phyloP scores from a whole-genome alignment of 179 eudicot genomes.

The Pouteria campechiana region DNA sequence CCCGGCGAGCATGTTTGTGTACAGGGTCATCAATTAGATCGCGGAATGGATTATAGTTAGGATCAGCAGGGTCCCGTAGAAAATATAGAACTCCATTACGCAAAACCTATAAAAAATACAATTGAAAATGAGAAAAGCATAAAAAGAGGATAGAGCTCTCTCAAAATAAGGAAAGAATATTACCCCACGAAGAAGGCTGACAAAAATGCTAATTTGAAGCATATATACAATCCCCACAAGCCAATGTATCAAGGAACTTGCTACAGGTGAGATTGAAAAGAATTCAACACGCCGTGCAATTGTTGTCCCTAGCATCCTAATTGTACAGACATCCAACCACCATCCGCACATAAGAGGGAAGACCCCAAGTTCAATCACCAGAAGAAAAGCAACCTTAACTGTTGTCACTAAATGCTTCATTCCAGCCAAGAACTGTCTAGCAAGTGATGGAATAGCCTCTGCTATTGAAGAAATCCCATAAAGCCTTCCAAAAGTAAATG shows the following conservation, averaged over 20 bases:
- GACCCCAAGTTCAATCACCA: conserved; percentile 95
- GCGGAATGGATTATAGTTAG: conserved; percentile 94
- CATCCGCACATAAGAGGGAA: conserved; percentile 98
- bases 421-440: conserved; percentile 82
- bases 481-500: conserved; percentile 83
- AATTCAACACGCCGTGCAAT: conserved; percentile 82
- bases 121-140: background rate
- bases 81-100: conserved; percentile 92
- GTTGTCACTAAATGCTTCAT: conserved; percentile 92
- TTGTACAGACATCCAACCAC: conserved; percentile 97
- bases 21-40: conserved; percentile 98
- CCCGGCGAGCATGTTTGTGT: conserved; percentile 97
- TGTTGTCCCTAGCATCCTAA: conserved; percentile 88
- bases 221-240: conserved; percentile 92
- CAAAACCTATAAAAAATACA: conserved; percentile 44
- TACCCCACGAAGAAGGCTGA: conserved; percentile 99
- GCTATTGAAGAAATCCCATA: conserved; percentile 75
- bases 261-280: conserved; percentile 77
- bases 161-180: conserved; percentile 5
- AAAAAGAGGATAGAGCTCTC: background rate
- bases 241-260: conserved; percentile 95
- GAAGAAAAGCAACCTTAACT: conserved; percentile 93
- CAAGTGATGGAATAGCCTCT: conserved; percentile 82
- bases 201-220: conserved; percentile 95
- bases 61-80: conserved; percentile 98